A percentile compares a stretch with the other conserved stretches of the same genome.
Conservation (phyloP, 768 basidiomycete genomes). For the Thelephora aurantiotincta region DNA sequence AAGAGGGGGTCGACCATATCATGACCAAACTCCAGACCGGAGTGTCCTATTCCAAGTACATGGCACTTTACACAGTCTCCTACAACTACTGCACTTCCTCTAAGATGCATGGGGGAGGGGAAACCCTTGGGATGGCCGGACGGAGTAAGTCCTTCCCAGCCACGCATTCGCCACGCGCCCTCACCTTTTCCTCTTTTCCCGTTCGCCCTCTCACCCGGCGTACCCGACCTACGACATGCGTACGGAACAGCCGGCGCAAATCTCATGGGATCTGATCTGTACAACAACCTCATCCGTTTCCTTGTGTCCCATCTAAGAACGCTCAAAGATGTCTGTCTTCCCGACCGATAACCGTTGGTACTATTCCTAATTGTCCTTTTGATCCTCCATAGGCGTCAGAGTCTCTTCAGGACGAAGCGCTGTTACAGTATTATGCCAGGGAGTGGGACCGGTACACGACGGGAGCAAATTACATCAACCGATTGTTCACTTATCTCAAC, state of each 20-base stretch:
- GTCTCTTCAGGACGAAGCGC: conserved; percentile 67
- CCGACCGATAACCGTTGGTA: conserved; percentile 15
- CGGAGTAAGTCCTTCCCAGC: conserved; percentile 37
- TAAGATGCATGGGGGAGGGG: conserved; percentile 44
- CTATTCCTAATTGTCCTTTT: conserved; percentile 1
- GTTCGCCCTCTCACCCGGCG: conserved; percentile 2
- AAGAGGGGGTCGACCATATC: conserved; percentile 82
- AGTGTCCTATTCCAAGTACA: conserved; percentile 82
- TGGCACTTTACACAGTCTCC: conserved; percentile 80
- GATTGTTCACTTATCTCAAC: conserved; percentile 94
- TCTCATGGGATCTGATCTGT: conserved; percentile 94
- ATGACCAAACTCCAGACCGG: conserved; percentile 86
- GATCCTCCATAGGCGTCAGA: conserved; percentile 48
- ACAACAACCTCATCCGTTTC: conserved; percentile 88
- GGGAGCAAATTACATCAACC: conserved; percentile 94
- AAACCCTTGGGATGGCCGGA: conserved; percentile 22
- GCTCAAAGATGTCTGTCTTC: conserved; percentile 38
- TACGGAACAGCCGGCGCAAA: conserved; percentile 63
- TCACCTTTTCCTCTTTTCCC: background rate
- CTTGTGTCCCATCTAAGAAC: conserved; percentile 70
- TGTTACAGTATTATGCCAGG: conserved; percentile 79
- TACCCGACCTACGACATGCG: background rate
- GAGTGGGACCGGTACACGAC: conserved; percentile 98
- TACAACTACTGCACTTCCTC: conserved; percentile 98
- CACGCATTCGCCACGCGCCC: background rate